Conservation (phyloP, 2,329 filamentous ascomycete species). For the Epichloe brachyelytri region DNA sequence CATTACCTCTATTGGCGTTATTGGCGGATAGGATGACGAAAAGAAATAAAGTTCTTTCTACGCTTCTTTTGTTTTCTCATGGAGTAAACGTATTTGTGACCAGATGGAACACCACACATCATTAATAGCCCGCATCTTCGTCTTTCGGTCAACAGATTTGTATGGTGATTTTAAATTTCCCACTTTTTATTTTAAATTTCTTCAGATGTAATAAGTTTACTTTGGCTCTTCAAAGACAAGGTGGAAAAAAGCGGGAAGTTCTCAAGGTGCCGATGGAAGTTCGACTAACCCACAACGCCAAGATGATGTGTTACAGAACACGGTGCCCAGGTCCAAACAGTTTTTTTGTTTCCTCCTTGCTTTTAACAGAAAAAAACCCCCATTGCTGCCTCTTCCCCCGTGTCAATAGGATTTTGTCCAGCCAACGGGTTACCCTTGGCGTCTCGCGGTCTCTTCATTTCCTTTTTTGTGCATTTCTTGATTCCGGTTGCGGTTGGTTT, state of each 20-base stretch:
- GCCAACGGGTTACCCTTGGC: no score
- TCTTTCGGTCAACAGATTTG: slow-evolving; percentile 13
- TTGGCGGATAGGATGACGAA: slow-evolving; percentile 20
- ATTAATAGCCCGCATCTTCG: slow-evolving; percentile 13
- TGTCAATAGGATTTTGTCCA: no score
- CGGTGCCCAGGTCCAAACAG: slow-evolving; percentile 17
- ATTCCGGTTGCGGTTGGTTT: background rate
- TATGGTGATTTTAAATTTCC: background rate
- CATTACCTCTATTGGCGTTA: slow-evolving; percentile 23
- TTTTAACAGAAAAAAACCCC: background rate
- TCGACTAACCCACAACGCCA: slow-evolving; percentile 25
- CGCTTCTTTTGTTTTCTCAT: background rate
- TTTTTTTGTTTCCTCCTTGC: slow-evolving; percentile 6
- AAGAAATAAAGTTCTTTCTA: background rate
- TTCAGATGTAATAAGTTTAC: slow-evolving; percentile 9
- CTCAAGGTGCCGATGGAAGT: slow-evolving; percentile 15
- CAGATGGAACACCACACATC: background rate
- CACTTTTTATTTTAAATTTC: background rate
- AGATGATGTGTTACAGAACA: slow-evolving; percentile 21
- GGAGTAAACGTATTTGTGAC: background rate
- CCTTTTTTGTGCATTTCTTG: background rate
- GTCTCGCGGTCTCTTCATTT: background rate
- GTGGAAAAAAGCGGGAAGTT: background rate
- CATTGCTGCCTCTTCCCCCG: background rate
- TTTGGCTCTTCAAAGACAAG: slow-evolving; percentile 18